A percentile compares a stretch with the other conserved stretches of the same genome.
Evolutionary conservation across 768 basidiomycete species (phyloP).

Genomic region (Boletus subparvulus): DNA sequence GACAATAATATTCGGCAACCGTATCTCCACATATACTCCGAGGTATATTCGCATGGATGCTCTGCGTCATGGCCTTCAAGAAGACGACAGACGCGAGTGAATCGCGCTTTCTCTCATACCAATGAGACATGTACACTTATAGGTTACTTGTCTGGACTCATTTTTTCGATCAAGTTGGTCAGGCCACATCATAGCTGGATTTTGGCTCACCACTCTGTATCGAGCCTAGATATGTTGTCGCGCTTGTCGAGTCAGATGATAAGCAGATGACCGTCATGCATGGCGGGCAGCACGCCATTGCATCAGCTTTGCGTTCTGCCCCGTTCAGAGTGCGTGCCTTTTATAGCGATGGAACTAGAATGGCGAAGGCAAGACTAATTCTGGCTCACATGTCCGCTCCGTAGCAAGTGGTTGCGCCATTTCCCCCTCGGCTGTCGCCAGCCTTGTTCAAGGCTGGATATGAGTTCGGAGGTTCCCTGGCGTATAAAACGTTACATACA

Average conservation of each 20-base stretch:
- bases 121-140: slow-evolving; percentile 4
- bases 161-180: background rate
- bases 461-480: background rate
- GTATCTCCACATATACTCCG: background rate
- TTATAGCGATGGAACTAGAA: slow-evolving; percentile 1
- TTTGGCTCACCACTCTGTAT: background rate
- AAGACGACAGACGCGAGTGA: background rate
- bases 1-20: background rate
- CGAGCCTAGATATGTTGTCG: background rate
- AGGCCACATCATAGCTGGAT: background rate
- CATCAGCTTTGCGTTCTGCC: background rate
- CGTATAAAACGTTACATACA: slow-evolving; percentile 17
- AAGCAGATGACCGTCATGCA: background rate
- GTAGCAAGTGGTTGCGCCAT: slow-evolving; percentile 21
- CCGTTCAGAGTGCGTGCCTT: background rate
- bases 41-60: background rate
- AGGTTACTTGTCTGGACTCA: background rate
- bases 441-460: background rate
- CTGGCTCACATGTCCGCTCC: slow-evolving; percentile 13
- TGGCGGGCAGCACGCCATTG: background rate
- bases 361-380: slow-evolving; percentile 12
- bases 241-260: background rate
- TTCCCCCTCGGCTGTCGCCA: slow-evolving; percentile 10
- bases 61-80: background rate
- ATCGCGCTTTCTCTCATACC: slow-evolving; percentile 2